A percentile compares a stretch with the other conserved stretches of the same genome.
Evolutionary conservation across 2,329 filamentous ascomycete genomes (phyloP).

Genomic region (Gaeumannomyces sp.): DNA sequence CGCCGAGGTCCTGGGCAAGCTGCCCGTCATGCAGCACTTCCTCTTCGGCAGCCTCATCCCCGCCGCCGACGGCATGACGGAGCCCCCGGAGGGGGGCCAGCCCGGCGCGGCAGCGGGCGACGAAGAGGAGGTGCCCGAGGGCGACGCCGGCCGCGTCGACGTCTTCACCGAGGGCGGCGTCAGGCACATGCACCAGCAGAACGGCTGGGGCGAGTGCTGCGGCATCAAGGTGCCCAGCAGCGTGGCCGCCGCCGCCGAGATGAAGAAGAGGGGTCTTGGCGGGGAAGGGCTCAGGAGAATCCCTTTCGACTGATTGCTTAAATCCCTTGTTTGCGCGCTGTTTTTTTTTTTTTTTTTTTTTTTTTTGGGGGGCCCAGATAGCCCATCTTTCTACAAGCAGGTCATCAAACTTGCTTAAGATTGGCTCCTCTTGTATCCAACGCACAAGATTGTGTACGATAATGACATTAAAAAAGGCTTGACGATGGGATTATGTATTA

Average conservation of each 20-base stretch:
- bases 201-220: conserved; percentile 90
- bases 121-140: conserved; percentile 44
- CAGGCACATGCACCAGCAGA: conserved; percentile 64
- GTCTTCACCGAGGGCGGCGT: conserved; percentile 58
- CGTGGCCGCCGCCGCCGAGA: conserved; percentile 82
- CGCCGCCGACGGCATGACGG: conserved; percentile 75
- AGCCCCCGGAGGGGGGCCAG: conserved; percentile 29
- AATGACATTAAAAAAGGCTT: background rate
- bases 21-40: conserved; percentile 99
- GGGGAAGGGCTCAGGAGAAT: conserved; percentile 61
- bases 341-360: too few species aligned
- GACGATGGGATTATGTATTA: background rate
- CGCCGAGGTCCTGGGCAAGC: conserved; percentile 82
- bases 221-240: conserved; percentile 96
- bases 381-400: background rate
- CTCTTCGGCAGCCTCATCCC: conserved; percentile 83
- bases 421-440: too few species aligned
- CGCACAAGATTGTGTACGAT: too few species aligned
- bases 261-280: conserved; percentile 63
- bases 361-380: too few species aligned
- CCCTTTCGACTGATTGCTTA: conserved; percentile 62
- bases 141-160: conserved; percentile 50
- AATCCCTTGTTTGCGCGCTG: background rate
- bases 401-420: too few species aligned
- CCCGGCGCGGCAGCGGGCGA: conserved; percentile 39